Conservation (phyloP, 2,329 filamentous ascomycete species). For the Emmonsia crescens region DNA sequence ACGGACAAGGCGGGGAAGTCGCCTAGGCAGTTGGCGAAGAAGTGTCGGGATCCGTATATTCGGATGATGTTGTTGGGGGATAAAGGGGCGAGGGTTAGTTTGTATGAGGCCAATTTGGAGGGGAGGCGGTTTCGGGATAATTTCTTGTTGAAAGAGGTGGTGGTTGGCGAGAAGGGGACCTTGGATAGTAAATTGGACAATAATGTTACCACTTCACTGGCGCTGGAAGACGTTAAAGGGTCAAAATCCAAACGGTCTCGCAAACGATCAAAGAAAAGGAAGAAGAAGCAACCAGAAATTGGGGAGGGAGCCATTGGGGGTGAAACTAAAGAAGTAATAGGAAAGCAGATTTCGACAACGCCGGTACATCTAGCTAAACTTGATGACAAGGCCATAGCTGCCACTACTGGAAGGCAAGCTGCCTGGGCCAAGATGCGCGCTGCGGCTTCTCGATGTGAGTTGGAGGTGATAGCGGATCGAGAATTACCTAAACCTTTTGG, state of each 20-base stretch:
- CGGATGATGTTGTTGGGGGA: background rate
- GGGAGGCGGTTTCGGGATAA: background rate
- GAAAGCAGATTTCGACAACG: background rate
- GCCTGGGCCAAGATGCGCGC: background rate
- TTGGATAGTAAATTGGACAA: background rate
- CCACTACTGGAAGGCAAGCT: background rate
- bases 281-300: background rate
- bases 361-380: background rate
- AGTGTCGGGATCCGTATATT: background rate
- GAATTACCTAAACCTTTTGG: background rate
- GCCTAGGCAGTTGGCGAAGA: background rate
- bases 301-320: background rate
- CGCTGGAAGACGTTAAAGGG: background rate
- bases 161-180: background rate
- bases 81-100: background rate
- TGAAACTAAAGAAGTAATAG: background rate
- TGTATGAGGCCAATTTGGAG: background rate
- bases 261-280: background rate
- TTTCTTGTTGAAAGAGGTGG: background rate
- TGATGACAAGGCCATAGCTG: background rate
- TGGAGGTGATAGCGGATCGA: background rate
- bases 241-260: background rate
- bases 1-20: background rate
- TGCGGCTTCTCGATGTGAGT: background rate
- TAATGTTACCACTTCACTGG: background rate